phyloP scores from a whole-genome alignment of 2,329 filamentous ascomycete genomes.

The Didymella glomerata region DNA sequence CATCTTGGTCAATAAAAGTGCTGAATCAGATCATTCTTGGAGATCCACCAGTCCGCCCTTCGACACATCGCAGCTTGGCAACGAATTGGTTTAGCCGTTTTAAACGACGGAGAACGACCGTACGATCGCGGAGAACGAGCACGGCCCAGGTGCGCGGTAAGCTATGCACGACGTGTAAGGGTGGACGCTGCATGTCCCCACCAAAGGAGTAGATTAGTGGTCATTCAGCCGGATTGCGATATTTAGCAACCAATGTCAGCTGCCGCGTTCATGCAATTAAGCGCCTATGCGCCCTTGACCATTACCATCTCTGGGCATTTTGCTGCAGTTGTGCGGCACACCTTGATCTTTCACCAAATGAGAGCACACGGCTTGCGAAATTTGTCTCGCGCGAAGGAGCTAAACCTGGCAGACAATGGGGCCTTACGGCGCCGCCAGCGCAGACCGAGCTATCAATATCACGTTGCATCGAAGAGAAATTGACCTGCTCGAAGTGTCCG shows the following conservation, averaged over 20 bases:
- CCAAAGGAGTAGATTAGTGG: slow-evolving; percentile 17
- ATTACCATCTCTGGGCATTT: slow-evolving; percentile 34
- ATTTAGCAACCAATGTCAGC: slow-evolving; percentile 31
- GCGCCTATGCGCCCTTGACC: slow-evolving; percentile 34
- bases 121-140: slow-evolving; percentile 17
- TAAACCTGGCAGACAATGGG: slow-evolving; percentile 34
- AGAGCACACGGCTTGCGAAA: slow-evolving; percentile 35
- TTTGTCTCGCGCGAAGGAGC: slow-evolving; percentile 42
- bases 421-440: slow-evolving; percentile 37
- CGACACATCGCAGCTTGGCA: slow-evolving; percentile 11
- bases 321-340: slow-evolving; percentile 36
- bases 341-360: slow-evolving; percentile 34
- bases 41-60: slow-evolving; percentile 5
- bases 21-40: slow-evolving; percentile 7
- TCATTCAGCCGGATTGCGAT: slow-evolving; percentile 17
- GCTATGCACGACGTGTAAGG: slow-evolving; percentile 17
- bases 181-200: slow-evolving; percentile 15
- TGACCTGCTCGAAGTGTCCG: slow-evolving; percentile 27
- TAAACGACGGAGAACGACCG: slow-evolving; percentile 3
- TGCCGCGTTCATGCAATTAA: slow-evolving; percentile 38
- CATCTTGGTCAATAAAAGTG: neutral
- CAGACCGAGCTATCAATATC: slow-evolving; percentile 41
- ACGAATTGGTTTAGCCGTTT: slow-evolving; percentile 10
- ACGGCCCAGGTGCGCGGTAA: slow-evolving; percentile 21
- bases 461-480: slow-evolving; percentile 41